phyloP scores from a whole-genome alignment of 1,284 basidiomycete genomes.

The Ganoderma meredithae region DNA sequence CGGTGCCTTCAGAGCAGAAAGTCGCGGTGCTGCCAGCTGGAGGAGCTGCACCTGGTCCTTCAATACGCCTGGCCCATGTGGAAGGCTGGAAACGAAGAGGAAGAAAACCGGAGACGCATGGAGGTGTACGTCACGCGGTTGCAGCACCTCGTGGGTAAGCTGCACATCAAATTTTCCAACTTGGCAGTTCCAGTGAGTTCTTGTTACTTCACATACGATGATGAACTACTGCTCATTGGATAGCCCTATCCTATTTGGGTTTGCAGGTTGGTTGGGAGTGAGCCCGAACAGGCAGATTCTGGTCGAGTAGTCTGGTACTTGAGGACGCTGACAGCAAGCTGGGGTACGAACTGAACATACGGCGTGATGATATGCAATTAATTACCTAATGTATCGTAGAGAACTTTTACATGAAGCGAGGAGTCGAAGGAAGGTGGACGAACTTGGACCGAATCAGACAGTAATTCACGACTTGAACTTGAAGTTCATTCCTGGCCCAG shows the following conservation, averaged over 20 bases:
- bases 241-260: background rate
- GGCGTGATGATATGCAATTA: background rate
- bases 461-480: too few species aligned
- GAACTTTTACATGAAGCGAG: background rate
- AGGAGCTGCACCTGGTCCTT: background rate
- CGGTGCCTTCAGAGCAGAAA: constrained; percentile 4
- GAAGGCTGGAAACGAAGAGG: background rate
- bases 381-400: background rate
- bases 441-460: background rate
- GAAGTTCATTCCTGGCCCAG: too few species aligned
- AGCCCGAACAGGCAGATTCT: too few species aligned
- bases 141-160: background rate
- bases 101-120: background rate
- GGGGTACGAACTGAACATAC: background rate
- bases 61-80: background rate
- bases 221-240: too few species aligned
- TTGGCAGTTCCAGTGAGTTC: background rate
- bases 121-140: background rate
- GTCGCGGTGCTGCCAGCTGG: background rate
- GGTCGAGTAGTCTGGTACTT: background rate
- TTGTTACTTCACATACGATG: background rate
- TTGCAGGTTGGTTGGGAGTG: background rate
- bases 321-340: background rate
- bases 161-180: background rate
- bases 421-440: background rate